Evolutionary conservation across 1,139 yeast genomes (phyloP), one percentile per base, ranked within the genome.

Genomic region (Magnusiomyces tetraspermus): DNA sequence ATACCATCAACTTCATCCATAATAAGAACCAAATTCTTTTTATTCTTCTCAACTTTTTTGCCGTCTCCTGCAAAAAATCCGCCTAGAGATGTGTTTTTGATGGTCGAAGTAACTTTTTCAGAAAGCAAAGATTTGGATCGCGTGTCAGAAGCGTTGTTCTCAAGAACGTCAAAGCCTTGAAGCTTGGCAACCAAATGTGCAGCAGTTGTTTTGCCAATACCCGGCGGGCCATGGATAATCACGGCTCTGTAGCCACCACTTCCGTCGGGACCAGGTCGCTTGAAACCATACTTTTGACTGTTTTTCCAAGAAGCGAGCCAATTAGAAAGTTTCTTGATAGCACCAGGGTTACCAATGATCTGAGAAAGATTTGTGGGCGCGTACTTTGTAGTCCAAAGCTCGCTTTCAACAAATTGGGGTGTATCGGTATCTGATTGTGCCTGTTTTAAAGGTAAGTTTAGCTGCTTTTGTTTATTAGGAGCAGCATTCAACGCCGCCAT

Each of bases 1-100:
- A 94, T 92, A 60, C 99, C 99, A 68, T 94, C 99, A 33, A 94
- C 98, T 71, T 94, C 99, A 70, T 94, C 99, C 97, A 94, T 89
- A 59, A 94, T 85, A 50, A 92, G 76, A 51, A 90, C 89, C 60
- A 90, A 81, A 53, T 79, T 80, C 55, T 77, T 76, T 49, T 72
- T 71, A 45, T 63, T 66, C 10, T 50, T 43, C 10, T 51, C 53
- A n/a, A 48, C 54, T 38, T 33, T 33, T 6, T 50, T 64, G 17
- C 67, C 70, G 36, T 70, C 69, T 36, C 71, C 66, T 46, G 77
- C 72, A 70, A 87, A 83, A 63, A 73, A 88, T 0, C 96, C 96
- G 54, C 80, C 80, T 24, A 92, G 83, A 0, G 97, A 88, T 11
- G 90, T 83, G 63, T 89, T 92, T 63, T 79, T 81, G 55, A 90